Base-by-base conservation (phyloP, 441 rosid species). In the Eutrema salsugineum region DNA sequence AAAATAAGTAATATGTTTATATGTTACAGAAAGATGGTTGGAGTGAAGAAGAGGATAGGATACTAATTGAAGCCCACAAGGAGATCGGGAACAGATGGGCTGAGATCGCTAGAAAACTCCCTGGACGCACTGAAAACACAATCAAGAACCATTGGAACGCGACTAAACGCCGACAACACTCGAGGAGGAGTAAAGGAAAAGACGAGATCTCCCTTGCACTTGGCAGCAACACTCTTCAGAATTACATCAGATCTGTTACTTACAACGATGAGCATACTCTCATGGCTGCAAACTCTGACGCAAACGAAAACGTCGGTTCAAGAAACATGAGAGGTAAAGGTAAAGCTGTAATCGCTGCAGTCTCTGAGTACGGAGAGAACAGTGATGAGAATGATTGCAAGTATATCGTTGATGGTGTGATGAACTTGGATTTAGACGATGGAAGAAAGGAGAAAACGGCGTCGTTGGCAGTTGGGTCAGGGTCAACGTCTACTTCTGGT, bases 91-190 rank as follows among this genome's bases (percentile, higher is more conserved):
- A 91, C 75, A 78, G 50, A 56, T 93, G 98, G 98, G 92, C 97
- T 0, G 92, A 89, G 78, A 93, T 91, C 4, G 90, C 98, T 3
- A 77, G 80, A 39, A 78, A 78, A 40, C 76, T 93, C 22, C 89
- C 85, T 0, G 97, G 96, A 2, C 80, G 97, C 24, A 85, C 91
- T 0, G 97, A 93, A 47, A 93, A 93, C 67, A 80, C 90, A 4
- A 87, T 91, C 6, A 93, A 93, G 66, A 93, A 93, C 65, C 98
- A 89, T 15, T 93, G 98, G 98, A 93, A 93, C 22, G 98, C 97
- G 0, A 85, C 95, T 16, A 91, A 86, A 67, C 79, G 98, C 58
- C 78, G 84, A 61, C 92, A 91, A 63, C 63, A 70, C 12, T 78
- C 91, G 1, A 84, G 75, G 79, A 76, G 83, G 54, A 0, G 11